These are phyloP conservation scores for Pseudogymnoascus sp. DNA, from an alignment of 2,329 filamentous ascomycete species.

Conservation along the genomic window DNA sequence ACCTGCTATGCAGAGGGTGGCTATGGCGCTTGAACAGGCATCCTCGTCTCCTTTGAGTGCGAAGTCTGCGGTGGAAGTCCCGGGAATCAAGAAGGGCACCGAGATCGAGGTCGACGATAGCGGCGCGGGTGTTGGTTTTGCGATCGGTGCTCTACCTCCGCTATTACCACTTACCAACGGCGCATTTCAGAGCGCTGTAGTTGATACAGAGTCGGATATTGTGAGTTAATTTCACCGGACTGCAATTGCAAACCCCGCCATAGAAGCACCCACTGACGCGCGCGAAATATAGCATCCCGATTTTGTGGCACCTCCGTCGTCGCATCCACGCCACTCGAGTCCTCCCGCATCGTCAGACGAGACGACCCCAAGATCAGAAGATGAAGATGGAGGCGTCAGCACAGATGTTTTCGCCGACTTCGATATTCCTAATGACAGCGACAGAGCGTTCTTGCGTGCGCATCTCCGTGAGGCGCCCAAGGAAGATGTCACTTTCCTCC, in stretches of 20 bases:
- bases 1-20: conserved; percentile 4
- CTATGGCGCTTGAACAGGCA: not conserved
- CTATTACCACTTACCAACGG: not conserved
- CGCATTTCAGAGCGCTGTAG: not conserved
- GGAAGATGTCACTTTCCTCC: conserved; percentile 1
- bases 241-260: not conserved
- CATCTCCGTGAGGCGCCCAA: not conserved
- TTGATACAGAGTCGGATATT: not conserved
- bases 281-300: not conserved
- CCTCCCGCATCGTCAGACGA: not conserved
- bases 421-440: not conserved
- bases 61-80: not conserved
- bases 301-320: conserved; percentile 2
- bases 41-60: not conserved
- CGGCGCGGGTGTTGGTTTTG: not conserved
- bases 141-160: not conserved
- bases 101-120: not conserved
- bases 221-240: not conserved
- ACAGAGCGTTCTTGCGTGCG: not conserved
- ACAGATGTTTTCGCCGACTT: not conserved
- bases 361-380: not conserved
- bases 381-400: not conserved
- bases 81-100: not conserved
- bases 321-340: not conserved
- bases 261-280: not conserved